These are phyloP conservation scores for Coprinopsis strossmayeri DNA, from an alignment of 768 basidiomycete genomes.

Conservation along the genomic window DNA sequence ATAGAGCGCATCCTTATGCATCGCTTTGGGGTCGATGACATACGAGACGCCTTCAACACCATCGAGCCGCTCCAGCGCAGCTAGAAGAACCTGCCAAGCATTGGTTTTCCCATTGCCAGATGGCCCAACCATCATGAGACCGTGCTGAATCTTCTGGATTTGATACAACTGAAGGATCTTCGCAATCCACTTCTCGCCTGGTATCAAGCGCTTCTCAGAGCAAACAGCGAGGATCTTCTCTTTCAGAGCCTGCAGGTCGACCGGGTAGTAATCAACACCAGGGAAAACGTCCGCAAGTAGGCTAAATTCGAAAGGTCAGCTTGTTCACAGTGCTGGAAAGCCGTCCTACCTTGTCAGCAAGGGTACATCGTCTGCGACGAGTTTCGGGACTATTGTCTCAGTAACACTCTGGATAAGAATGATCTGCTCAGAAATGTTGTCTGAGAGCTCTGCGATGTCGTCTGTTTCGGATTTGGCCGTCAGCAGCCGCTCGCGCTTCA, in stretches of 20 bases:
- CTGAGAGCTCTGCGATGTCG: constrained; percentile 52
- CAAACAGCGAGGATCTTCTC: constrained; percentile 85
- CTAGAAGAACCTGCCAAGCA: constrained; percentile 91
- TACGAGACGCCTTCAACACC: constrained; percentile 90
- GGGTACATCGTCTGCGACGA: constrained; percentile 96
- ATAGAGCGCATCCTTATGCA: constrained; percentile 97
- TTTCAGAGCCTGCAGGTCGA: constrained; percentile 81
- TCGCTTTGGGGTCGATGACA: constrained; percentile 98
- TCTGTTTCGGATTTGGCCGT: constrained; percentile 32
- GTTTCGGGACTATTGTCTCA: constrained; percentile 96
- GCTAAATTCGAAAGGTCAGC: constrained; percentile 34
- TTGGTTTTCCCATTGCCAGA: constrained; percentile 96
- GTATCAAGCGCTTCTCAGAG: constrained; percentile 74
- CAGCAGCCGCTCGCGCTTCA: constrained; percentile 86
- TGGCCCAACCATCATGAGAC: constrained; percentile 99
- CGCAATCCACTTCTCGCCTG: constrained; percentile 84
- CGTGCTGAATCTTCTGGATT: constrained; percentile 99
- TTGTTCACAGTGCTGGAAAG: constrained; percentile 1
- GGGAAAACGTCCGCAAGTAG: constrained; percentile 97
- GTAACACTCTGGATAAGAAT: constrained; percentile 98
- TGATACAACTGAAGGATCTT: constrained; percentile 98
- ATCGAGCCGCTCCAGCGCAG: constrained; percentile 86
- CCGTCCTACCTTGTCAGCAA: constrained; percentile 74
- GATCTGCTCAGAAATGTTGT: constrained; percentile 81
- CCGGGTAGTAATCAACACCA: constrained; percentile 85